A percentile compares a stretch with the other conserved stretches of the same genome.
Evolutionary conservation across 2,329 filamentous ascomycete genomes (phyloP).

Genomic region (Aureobasidium sp.): DNA sequence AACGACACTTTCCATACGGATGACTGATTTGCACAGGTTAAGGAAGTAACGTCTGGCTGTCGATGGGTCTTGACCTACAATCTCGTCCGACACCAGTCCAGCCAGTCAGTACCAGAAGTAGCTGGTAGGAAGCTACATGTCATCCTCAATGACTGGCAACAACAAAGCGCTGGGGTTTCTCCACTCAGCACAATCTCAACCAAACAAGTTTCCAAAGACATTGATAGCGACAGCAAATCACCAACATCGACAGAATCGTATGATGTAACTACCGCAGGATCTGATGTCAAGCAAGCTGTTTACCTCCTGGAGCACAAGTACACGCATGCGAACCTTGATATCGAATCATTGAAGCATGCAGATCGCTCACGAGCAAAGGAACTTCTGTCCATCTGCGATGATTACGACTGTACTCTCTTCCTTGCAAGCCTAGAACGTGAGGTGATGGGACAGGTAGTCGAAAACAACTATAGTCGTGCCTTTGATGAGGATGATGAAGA

Average conservation of each 20-base stretch:
- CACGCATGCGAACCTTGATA: conserved; percentile 22
- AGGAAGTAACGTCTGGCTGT: conserved; percentile 42
- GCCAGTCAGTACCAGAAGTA: not conserved
- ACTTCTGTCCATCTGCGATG: conserved; percentile 21
- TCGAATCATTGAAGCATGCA: conserved; percentile 23
- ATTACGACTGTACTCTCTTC: conserved; percentile 21
- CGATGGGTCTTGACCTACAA: conserved; percentile 50
- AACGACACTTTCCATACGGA: not conserved
- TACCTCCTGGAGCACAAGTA: conserved; percentile 28
- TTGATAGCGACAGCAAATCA: not conserved
- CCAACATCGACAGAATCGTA: not conserved
- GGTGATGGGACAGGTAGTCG: conserved; percentile 12
- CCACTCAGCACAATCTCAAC: too few relatives aligned
- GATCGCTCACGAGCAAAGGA: conserved; percentile 22
- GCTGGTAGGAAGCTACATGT: not conserved
- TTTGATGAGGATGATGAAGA: conserved; percentile 13
- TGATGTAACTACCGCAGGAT: not conserved
- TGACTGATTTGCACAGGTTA: not conserved
- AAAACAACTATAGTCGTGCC: not conserved
- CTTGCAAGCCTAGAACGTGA: conserved; percentile 18
- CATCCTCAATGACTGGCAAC: conserved; percentile 9
- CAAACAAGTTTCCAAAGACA: not conserved
- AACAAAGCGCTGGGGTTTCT: not conserved
- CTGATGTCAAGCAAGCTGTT: conserved; percentile 4
- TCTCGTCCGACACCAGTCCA: conserved; percentile 32